Evolutionary conservation across 805 yeast genomes (phyloP).

Genomic region (Dipodascopsis tothii): DNA sequence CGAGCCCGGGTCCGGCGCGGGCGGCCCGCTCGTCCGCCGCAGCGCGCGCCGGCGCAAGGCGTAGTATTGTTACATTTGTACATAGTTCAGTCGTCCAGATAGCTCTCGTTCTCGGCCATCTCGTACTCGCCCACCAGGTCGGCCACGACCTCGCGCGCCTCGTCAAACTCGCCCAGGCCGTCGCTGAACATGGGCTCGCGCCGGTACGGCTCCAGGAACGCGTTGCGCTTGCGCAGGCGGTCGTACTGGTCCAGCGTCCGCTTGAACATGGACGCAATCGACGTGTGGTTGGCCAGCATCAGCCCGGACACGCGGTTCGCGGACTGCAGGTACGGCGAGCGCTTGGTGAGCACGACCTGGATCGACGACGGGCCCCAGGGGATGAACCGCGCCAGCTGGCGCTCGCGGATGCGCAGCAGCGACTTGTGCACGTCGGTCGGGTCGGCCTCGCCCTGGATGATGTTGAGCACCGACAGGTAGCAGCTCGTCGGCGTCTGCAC

Average conservation of each 20-base stretch:
- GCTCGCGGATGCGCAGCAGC: slow-evolving; percentile 36
- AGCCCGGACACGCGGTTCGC: slow-evolving; percentile 61
- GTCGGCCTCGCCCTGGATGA: slow-evolving; percentile 58
- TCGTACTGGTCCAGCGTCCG: slow-evolving; percentile 73
- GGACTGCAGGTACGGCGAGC: slow-evolving; percentile 51
- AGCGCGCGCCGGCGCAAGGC: neutral
- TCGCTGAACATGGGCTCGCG: slow-evolving; percentile 38
- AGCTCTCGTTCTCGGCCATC: slow-evolving; percentile 51
- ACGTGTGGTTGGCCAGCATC: slow-evolving; percentile 75
- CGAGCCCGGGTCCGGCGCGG: too few relatives aligned
- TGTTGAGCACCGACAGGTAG: slow-evolving; percentile 65
- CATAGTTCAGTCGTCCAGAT: slow-evolving; percentile 10
- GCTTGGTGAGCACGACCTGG: slow-evolving; percentile 67
- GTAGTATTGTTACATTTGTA: neutral
- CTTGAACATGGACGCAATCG: slow-evolving; percentile 58
- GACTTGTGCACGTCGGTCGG: slow-evolving; percentile 56
- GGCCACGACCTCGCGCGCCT: slow-evolving; percentile 65
- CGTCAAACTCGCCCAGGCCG: slow-evolving; percentile 63
- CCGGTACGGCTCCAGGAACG: slow-evolving; percentile 73
- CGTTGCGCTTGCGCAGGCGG: slow-evolving; percentile 65
- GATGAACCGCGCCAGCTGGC: slow-evolving; percentile 54
- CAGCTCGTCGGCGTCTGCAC: slow-evolving; percentile 39
- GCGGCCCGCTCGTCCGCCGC: neutral
- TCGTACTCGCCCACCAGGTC: slow-evolving; percentile 75
- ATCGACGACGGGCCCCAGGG: slow-evolving; percentile 80